Base-by-base conservation (phyloP, 2,329 filamentous ascomycete species). In the Periconia sp. region DNA sequence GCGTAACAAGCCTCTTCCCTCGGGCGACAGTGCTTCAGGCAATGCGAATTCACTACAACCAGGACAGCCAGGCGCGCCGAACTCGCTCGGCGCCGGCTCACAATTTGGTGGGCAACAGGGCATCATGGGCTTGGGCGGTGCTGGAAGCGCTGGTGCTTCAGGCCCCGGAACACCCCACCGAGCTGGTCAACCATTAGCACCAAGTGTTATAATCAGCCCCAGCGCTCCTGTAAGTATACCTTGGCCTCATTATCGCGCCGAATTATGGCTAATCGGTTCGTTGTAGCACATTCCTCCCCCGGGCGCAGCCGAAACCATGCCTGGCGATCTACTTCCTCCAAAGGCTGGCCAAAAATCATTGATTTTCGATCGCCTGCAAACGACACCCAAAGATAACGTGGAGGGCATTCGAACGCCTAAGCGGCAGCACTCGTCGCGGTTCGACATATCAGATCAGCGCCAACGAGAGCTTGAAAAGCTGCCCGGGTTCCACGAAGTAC, bases 401-500 rank as follows among this genome's bases (percentile, higher is more conserved):
- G 94, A 97, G 72, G 94, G 94, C 26, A 86, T 97, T 50, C 84
- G 92, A 65, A 97, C 94, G 4, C 94, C 94, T 18, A 96, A 95
- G 75, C 85, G 94, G 68, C 94, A 99, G 73, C 92, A 97, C 67
- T 97, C 94, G 24, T 99, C 94, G 32, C 85, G 94, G 50, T 99
- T 99, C 70, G 92, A 99, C 70, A 95, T 99, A 54, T 99, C 94
- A 3, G 90, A 95, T 51, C 92, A 97, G 66, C 79, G 82, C 49
- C 81, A 85, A 70, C 85, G 94, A 63, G 94, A 99, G 71, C 80
- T 99, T 36, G 94, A 99, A 72, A 99, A 99, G 75, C 79, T 99
- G 17, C 92, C 94, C 1, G 94, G 94, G 24, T 99, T 99, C 73
- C 94, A 99, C 65, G 94, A 99, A 73, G 94, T 97, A 18, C 88